Evolutionary conservation across 345 rosid genomes (phyloP), one percentile per base, ranked within the genome.

Genomic region (Carallia brachiata): DNA sequence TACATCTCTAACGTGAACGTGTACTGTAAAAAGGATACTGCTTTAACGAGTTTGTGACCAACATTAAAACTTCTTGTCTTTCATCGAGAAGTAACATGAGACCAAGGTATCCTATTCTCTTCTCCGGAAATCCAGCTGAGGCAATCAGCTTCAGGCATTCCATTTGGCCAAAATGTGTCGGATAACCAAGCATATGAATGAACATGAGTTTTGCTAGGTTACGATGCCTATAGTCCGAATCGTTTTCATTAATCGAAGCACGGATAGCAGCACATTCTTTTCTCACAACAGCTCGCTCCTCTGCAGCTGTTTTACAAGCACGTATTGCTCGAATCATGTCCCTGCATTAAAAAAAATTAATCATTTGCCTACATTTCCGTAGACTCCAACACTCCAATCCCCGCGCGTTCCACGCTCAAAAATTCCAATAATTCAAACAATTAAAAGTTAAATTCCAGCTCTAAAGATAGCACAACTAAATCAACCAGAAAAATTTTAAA

Each of bases 161-260:
- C 99, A 96, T 96, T 81, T 96, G 99, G 68, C 98, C 99, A 78
- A 96, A 96, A 82, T 92, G 99, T 13, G 99, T 96, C 2, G 99
- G 99, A 75, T 96, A 96, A 71, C 99, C 98, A 66, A 96, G 96
- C 99, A 96, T 96, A 82, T 96, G 99, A 77, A 96, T 96, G 75
- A 92, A 96, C 99, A 96, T 96, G 79, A 96, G 99, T 79, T 96
- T 96, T 27, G 99, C 99, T 65, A 96, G 85, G 83, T 96, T 96
- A 30, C 99, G 84, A 73, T 96, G 98, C 73, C 98, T 85, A 79
- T 89, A 91, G 36, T 96, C 97, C 5, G 83, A 90, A 73, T 96
- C 99, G 72, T 96, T 85, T 70, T 92, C 98, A 75, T 90, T 89
- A 66, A 96, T 89, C 36, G 90, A 67, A 52, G 96, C 90, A 70